Conservation (phyloP, 352 stramenopile species). For the Thalassiosira ordinaria region DNA sequence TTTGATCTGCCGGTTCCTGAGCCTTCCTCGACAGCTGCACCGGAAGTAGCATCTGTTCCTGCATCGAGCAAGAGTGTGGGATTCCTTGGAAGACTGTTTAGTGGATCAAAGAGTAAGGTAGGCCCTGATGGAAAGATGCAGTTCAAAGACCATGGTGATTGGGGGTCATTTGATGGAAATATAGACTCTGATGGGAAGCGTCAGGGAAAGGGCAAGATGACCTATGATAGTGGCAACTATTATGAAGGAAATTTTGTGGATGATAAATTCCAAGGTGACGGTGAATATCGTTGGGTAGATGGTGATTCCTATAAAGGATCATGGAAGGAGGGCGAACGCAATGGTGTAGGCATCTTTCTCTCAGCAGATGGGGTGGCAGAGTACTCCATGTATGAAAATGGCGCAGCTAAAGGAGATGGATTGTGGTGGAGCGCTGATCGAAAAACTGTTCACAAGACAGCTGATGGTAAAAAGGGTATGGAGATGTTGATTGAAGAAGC, state of each 20-base stretch:
- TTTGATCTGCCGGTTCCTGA: too few species aligned
- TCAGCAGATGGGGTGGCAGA: slow-evolving; percentile 34
- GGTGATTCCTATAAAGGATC: slow-evolving; percentile 37
- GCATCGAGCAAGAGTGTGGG: slow-evolving; percentile 2
- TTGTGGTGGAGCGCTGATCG: slow-evolving; percentile 36
- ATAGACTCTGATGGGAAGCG: slow-evolving; percentile 20
- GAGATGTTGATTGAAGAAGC: slow-evolving; percentile 35
- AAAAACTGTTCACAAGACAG: slow-evolving; percentile 3
- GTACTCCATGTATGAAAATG: slow-evolving; percentile 39
- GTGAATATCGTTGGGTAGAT: slow-evolving; percentile 37
- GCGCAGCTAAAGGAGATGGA: slow-evolving; percentile 22
- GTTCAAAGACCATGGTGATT: slow-evolving; percentile 55
- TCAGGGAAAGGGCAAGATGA: slow-evolving; percentile 37
- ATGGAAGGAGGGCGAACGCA: slow-evolving; percentile 44
- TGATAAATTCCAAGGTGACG: slow-evolving; percentile 40
- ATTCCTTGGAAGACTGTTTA: slow-evolving; percentile 13
- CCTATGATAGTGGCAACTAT: slow-evolving; percentile 23
- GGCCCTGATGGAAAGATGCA: slow-evolving; percentile 26
- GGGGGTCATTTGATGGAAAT: slow-evolving; percentile 36
- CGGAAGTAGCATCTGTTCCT: neutral
- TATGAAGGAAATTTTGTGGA: slow-evolving; percentile 43
- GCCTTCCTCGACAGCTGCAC: too few species aligned
- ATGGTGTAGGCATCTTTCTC: slow-evolving; percentile 39
- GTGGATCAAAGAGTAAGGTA: neutral
- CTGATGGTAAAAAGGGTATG: slow-evolving; percentile 22